These are phyloP conservation scores for Paramecium sexaurelia DNA, from an alignment of 73 alveolate species.

Conservation along the genomic window DNA sequence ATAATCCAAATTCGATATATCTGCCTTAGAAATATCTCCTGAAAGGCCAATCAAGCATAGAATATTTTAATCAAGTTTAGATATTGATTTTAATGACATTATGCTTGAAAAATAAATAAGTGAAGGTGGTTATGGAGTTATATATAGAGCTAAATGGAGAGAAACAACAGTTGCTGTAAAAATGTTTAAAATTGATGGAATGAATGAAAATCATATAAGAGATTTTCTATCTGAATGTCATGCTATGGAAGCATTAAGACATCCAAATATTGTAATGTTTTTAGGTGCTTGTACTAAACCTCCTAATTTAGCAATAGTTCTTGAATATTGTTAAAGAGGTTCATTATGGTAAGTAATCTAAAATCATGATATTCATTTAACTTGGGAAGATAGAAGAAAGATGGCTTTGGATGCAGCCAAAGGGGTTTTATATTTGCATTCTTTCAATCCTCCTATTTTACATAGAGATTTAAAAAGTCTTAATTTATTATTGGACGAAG, in stretches of 20 bases:
- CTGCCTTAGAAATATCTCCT: constrained; percentile 68
- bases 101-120: constrained; percentile 86
- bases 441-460: constrained; percentile 93
- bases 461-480: constrained; percentile 98
- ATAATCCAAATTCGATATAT: constrained; percentile 60
- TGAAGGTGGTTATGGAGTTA: constrained; percentile 98
- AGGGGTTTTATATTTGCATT: constrained; percentile 97
- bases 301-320: constrained; percentile 93
- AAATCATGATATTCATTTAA: constrained; percentile 78
- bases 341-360: constrained; percentile 94
- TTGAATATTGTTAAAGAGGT: constrained; percentile 97
- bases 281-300: constrained; percentile 96
- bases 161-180: constrained; percentile 97
- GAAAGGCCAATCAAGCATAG: constrained; percentile 68
- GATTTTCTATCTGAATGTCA: constrained; percentile 96
- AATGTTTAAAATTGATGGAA: constrained; percentile 92
- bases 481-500: constrained; percentile 96
- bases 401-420: constrained; percentile 97
- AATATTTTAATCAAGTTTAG: constrained; percentile 82
- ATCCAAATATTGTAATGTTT: constrained; percentile 96
- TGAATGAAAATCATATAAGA: constrained; percentile 90
- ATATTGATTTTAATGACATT: constrained; percentile 88
- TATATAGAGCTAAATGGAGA: constrained; percentile 95
- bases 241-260: constrained; percentile 96
- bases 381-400: constrained; percentile 94